Evolutionary conservation across 805 yeast species (phyloP), one percentile per base, ranked within the genome.

Genomic region (Phaffomyces antillensis): DNA sequence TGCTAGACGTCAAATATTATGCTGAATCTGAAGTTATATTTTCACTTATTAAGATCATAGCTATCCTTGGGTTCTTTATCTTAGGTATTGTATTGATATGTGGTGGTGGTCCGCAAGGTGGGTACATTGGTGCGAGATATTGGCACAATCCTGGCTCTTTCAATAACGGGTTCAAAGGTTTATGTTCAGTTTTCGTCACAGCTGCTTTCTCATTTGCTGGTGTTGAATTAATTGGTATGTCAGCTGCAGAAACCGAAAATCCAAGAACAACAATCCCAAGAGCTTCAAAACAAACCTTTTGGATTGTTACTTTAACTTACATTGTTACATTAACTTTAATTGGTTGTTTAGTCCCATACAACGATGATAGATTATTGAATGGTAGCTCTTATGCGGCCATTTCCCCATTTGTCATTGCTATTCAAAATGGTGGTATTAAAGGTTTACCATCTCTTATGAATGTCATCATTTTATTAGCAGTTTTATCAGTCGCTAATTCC

Each of bases 321-420:
- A 62, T 81, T 42, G 64, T 73, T 28, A 76, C 83, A 44, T 68
- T 79, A 34, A 67, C 80, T 44, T 66, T 77, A 47, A 70, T 82
- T 52, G 82, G 84, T 53, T 73, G 77, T 63, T 73, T 81, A 48
- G 91, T 86, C n/a, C 90, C 91, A 15, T 83, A 72, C 59, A 68
- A 67, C 47, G 75, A 77, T 48, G 53, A 60, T 1, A 62, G 76
- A 48, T 63, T 74, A 44, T 75, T 76, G 46, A 67, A 75, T 28
- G 62, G 73, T 45, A 73, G 69, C 40, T 77, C 73, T 42, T 78
- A 76, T 51, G 83, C 83, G 37, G 64, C 80, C 15, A 85, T 88
- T 12, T 83, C 90, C 15, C 91, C 93, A 15, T 84, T 84, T 53
- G 91, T 84, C 43, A 78, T 85, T 64, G 86, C 91, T 30, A 76